Evolutionary conservation across 805 yeast species (phyloP), one percentile per base, ranked within the genome.

Genomic region (Kodamaea lidongshanica): DNA sequence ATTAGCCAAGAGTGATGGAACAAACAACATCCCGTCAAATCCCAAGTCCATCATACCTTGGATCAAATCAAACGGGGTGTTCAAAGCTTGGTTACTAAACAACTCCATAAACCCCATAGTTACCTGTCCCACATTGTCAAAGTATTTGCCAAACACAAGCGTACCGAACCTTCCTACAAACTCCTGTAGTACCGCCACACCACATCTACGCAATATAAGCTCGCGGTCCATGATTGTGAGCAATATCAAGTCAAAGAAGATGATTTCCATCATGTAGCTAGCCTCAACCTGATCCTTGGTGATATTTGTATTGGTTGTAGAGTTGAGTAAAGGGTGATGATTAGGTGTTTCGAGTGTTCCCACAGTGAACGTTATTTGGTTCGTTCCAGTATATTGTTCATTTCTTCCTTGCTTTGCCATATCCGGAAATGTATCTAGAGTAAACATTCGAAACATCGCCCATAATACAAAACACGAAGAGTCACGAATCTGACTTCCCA

Each of bases 141-240:
- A 28, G 29, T 26, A 35, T 4, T 41, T 29, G 3, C 35, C 39
- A 44, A 75, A 56, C 16, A 65, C 34, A 17, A 34, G 18, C 8
- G 55, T 56, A 1, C 83, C 83, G 47, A 75, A 78, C 20, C 96
- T 58, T 0, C 97, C 97, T 3, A 85, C 50, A 10, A 81, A 64
- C 45, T 88, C 97, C 48, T 88, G 96, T 5, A 88, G 45, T 0
- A 92, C 89, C 1, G 96, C 95, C 4, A 85, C 65, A 1, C 88
- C 79, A 11, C 96, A 88, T 34, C 94, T 63, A 33, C 96, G 64
- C 5, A 87, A 72, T 35, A 77, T 67, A 12, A 85, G 58, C 32
- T 87, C 95, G 13, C 65, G 58, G 48, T 88, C 97, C 46, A 79
- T 79, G 28, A 84, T 64, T 6, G 79, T 57, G 1, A 74, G 65